Evolutionary conservation across 495 filamentous ascomycete genomes (phyloP).

Genomic region (Lophium mytilinum): DNA sequence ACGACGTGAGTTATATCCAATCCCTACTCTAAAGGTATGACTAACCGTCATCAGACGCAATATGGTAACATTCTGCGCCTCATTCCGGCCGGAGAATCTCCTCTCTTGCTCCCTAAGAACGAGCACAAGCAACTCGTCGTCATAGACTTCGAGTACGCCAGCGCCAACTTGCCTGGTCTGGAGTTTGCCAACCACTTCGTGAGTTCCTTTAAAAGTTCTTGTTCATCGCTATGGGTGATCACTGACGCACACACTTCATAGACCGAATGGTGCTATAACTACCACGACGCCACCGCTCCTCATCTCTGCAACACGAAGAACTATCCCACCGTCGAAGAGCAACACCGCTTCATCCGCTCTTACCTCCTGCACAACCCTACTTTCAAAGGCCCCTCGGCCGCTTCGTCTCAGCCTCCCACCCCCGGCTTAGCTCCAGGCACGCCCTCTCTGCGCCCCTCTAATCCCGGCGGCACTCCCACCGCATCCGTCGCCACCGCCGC

Average conservation of each 20-base stretch:
- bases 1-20: slow-evolving; percentile 61
- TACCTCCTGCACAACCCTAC: slow-evolving; percentile 69
- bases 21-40: background rate
- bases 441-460: slow-evolving; percentile 4
- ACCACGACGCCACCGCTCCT: slow-evolving; percentile 60
- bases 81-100: slow-evolving; percentile 73
- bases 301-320: slow-evolving; percentile 56
- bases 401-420: slow-evolving; percentile 46
- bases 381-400: slow-evolving; percentile 20
- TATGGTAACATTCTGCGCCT: slow-evolving; percentile 97
- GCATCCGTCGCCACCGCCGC: slow-evolving; percentile 18
- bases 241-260: slow-evolving; percentile 21
- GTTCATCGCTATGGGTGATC: background rate
- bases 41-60: slow-evolving; percentile 61
- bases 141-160: slow-evolving; percentile 98
- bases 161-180: slow-evolving; percentile 74
- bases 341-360: slow-evolving; percentile 71
- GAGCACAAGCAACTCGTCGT: slow-evolving; percentile 92
- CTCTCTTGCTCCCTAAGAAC: slow-evolving; percentile 78
- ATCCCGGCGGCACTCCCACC: slow-evolving; percentile 21
- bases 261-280: slow-evolving; percentile 97
- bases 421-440: slow-evolving; percentile 19
- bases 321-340: slow-evolving; percentile 76
- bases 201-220: slow-evolving; percentile 23
- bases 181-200: slow-evolving; percentile 99